These are phyloP conservation scores for Euphorbia tirucalli DNA, from an alignment of 345 rosid species.

Conservation along the genomic window DNA sequence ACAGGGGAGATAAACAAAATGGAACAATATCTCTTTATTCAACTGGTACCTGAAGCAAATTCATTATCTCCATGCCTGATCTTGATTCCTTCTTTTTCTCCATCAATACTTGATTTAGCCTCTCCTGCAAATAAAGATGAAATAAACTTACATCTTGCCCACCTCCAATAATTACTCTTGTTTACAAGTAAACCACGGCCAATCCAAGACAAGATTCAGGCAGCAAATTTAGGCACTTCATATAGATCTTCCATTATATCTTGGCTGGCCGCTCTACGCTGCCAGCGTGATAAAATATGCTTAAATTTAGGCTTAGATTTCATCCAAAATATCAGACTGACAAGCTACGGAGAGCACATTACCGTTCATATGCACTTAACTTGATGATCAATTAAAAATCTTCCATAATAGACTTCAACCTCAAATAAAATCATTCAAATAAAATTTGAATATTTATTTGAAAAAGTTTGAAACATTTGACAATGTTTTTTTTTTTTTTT, in stretches of 20 bases:
- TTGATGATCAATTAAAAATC: neutral
- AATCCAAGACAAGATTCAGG: neutral
- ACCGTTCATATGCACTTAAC: neutral
- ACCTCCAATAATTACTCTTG: neutral
- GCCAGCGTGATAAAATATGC: neutral
- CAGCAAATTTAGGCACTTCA: neutral
- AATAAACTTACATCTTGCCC: neutral
- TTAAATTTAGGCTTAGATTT: neutral
- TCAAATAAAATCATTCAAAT: neutral
- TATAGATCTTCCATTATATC: too few species aligned
- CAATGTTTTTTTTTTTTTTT: too few species aligned
- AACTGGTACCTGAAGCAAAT: slow-evolving; percentile 78
- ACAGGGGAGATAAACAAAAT: neutral
- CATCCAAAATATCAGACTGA: neutral
- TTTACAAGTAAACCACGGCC: neutral
- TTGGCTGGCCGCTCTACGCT: too few species aligned
- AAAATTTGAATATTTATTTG: neutral
- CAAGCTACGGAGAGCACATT: neutral
- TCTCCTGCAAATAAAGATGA: slow-evolving; percentile 55
- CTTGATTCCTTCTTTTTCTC: slow-evolving; percentile 98
- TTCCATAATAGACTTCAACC: neutral
- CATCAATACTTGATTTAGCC: slow-evolving; percentile 91
- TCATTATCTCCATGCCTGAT: slow-evolving; percentile 99
- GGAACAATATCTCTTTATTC: neutral
- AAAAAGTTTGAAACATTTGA: neutral